phyloP scores from a whole-genome alignment of 2,329 filamentous ascomycete species.

The Colletotrichum viniferum region DNA sequence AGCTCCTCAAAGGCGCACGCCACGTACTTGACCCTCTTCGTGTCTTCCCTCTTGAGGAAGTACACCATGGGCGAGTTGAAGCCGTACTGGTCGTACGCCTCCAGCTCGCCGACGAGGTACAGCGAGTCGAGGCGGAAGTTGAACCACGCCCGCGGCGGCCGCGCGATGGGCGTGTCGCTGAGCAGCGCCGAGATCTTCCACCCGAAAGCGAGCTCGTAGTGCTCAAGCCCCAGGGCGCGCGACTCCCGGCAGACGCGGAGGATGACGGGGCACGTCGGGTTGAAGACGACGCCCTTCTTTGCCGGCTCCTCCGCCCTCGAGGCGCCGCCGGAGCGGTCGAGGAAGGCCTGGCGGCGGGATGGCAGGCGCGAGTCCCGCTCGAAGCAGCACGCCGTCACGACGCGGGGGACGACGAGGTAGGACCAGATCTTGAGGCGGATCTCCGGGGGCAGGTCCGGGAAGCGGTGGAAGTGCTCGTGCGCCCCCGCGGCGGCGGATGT shows the following conservation, averaged over 20 bases:
- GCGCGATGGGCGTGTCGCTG: conserved; percentile 35
- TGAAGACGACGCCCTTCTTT: conserved; percentile 24
- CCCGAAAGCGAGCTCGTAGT: conserved; percentile 51
- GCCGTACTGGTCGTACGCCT: conserved; percentile 50
- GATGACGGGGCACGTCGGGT: conserved; percentile 41
- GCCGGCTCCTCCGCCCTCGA: neutral
- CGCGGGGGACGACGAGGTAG: conserved; percentile 46
- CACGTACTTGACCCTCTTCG: conserved; percentile 45
- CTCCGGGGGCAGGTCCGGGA: conserved; percentile 47
- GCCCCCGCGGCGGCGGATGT: conserved; percentile 11
- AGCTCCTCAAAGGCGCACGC: conserved; percentile 50
- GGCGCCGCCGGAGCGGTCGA: conserved; percentile 17
- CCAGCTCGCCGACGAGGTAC: conserved; percentile 51
- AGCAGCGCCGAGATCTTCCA: conserved; percentile 50
- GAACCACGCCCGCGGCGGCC: conserved; percentile 48
- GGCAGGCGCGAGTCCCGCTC: conserved; percentile 32
- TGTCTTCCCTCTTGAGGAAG: conserved; percentile 48
- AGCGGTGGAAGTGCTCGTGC: conserved; percentile 42
- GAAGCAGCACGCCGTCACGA: conserved; percentile 48
- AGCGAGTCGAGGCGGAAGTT: conserved; percentile 52
- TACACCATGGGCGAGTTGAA: conserved; percentile 54
- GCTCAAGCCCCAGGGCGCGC: conserved; percentile 41
- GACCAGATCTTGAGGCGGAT: conserved; percentile 55
- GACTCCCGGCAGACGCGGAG: conserved; percentile 49
- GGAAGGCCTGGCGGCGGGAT: conserved; percentile 25